Base-by-base conservation (phyloP, 1,284 basidiomycete genomes). In the Vanrija sp. region DNA sequence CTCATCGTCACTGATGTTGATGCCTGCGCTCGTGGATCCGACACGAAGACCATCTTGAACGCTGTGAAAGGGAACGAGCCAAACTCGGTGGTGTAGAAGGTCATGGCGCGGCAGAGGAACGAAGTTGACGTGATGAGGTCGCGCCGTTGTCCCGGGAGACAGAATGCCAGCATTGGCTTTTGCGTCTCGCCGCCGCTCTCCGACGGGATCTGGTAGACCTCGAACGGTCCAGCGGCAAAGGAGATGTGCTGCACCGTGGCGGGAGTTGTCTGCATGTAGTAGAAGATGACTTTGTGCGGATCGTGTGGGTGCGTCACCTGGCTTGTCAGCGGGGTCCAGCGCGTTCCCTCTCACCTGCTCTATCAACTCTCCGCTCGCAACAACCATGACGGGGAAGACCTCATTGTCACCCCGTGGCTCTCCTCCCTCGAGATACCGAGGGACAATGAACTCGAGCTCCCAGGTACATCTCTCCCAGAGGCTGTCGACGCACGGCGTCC, bases 381-480 rank as follows among this genome's bases (percentile, higher is more conserved):
- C 83, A 0, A 96, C 95, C 34, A 91, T 81, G 5, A 91, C 88
- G 1, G 90, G 89, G 23, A 84, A 82, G n/a, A 79, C 77, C 19
- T 71, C 67, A 4, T 66, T 65, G 46, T 83, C 80, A 18, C 72
- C 76, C 38, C 77, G 67, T 47, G 82, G 80, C 14, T 71, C 65
- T 23, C 80, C 80, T n/a, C 79, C 87, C 67, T 91, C 88, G 10
- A 95, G 79, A 64, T 85, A 87, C 57, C 88, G 85, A 43, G 94
- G 94, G 19, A 97, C 94, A 53, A 98, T 85, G 71, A 97, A 90
- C 73, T 98, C 91, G 52, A 98, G 87, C 71, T 98, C 96, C 96
- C 96, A 99, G 3, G 95, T 96, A 68, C 91, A 97, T 67, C 91
- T 86, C 75, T 97, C 95, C 90, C 92, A 97, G 14, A 95, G 76